Conservation (phyloP, 2,329 filamentous ascomycete species). For the Xylaria digitata region DNA sequence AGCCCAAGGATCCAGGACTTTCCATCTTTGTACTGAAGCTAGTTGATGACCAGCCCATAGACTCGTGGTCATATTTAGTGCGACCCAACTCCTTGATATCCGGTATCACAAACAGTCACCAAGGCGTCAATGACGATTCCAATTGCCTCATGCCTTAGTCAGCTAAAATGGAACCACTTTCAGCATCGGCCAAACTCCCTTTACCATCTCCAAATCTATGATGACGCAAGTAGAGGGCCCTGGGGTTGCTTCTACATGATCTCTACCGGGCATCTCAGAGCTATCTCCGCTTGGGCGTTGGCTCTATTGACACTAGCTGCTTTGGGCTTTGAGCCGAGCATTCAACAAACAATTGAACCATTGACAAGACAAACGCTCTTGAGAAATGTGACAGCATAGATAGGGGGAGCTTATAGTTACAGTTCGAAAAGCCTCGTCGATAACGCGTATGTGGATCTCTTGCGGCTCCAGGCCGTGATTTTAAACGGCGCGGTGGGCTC, state of each 20-base stretch:
- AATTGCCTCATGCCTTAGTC: conserved; percentile 49
- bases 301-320: conserved; percentile 30
- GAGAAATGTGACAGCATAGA: conserved; percentile 9
- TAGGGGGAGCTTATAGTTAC: conserved; percentile 14
- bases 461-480: conserved; percentile 27
- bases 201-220: conserved; percentile 46
- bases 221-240: conserved; percentile 47
- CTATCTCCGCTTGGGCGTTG: neutral
- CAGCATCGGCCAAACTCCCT: conserved; percentile 38
- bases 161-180: conserved; percentile 53
- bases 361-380: neutral
- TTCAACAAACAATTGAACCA: conserved; percentile 33
- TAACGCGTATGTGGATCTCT: no score
- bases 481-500: conserved; percentile 28
- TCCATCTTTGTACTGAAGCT: neutral
- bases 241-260: conserved; percentile 41
- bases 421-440: conserved; percentile 3
- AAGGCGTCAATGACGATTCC: conserved; percentile 49
- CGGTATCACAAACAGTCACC: conserved; percentile 48
- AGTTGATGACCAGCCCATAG: neutral
- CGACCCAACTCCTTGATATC: conserved; percentile 51
- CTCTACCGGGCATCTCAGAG: neutral
- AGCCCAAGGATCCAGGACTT: no score
- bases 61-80: conserved; percentile 35
- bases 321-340: conserved; percentile 36